phyloP scores from a whole-genome alignment of 768 basidiomycete species.

The Polyporus arcularius region DNA sequence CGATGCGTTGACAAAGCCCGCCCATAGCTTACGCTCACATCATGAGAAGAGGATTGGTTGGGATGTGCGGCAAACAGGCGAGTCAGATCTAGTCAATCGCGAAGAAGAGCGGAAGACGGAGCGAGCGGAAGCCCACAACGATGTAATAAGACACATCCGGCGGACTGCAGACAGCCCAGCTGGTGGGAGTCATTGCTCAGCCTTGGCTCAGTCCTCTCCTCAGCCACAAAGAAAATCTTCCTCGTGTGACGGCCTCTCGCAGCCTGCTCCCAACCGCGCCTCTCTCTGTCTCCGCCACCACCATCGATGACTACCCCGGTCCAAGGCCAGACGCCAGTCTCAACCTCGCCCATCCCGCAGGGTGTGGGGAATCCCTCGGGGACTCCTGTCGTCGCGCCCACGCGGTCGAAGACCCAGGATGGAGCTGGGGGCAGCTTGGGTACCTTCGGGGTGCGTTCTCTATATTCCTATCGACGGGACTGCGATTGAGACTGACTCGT shows the following conservation, averaged over 20 bases:
- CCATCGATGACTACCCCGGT: constrained; percentile 29
- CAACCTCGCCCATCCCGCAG: constrained; percentile 29
- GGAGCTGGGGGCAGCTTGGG: constrained; percentile 63
- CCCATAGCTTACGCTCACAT: too few species aligned
- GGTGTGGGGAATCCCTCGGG: constrained; percentile 41
- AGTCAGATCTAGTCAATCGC: neutral
- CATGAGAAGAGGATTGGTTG: neutral
- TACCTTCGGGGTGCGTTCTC: constrained; percentile 63
- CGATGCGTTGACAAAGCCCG: too few species aligned
- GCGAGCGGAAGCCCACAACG: neutral
- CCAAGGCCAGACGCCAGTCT: constrained; percentile 23
- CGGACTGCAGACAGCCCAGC: too few species aligned
- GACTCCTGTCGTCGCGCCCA: constrained; percentile 48
- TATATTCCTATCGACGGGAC: neutral
- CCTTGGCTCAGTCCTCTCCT: neutral
- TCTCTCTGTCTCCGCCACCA: constrained; percentile 2
- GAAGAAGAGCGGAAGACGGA: neutral
- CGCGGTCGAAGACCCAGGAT: constrained; percentile 51
- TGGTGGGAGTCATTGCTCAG: constrained; percentile 2
- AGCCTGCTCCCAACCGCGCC: neutral
- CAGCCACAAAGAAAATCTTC: neutral
- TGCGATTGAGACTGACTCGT: neutral
- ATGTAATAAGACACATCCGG: neutral
- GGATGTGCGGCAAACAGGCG: neutral
- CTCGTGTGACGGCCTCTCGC: neutral